Conservation (phyloP, 202 grass and related monocot species). For the Panicum hallii region DNA sequence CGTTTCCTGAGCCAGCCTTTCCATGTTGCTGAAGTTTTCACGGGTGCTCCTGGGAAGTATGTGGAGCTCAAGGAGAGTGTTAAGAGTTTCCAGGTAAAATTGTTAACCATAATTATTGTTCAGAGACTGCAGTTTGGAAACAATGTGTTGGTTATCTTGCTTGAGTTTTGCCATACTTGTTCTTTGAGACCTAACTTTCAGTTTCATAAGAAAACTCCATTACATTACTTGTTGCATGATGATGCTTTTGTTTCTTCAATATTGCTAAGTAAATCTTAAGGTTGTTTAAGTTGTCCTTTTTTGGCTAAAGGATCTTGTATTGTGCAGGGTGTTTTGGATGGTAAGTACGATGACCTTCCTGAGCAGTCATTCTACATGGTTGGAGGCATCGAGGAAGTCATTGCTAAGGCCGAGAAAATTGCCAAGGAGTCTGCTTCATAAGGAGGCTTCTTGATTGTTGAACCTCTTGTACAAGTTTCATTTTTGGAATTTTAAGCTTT, state of each 20-base stretch:
- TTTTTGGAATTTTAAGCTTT: conserved; percentile 57
- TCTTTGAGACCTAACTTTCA: background rate
- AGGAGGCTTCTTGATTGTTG: conserved; percentile 36
- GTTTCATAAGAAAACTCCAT: background rate
- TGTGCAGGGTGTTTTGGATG: conserved; percentile 86
- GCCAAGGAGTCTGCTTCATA: conserved; percentile 74
- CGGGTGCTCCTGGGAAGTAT: conserved; percentile 96
- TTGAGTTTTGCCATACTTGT: background rate
- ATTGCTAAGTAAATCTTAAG: background rate
- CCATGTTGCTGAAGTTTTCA: conserved; percentile 99
- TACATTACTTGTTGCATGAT: background rate
- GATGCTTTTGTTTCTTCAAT: background rate
- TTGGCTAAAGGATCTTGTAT: conserved; percentile 1
- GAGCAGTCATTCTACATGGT: conserved; percentile 99
- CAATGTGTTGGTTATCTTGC: background rate
- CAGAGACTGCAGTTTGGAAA: background rate
- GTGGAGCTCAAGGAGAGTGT: conserved; percentile 96
- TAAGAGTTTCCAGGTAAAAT: conserved; percentile 83
- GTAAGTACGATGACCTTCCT: conserved; percentile 81
- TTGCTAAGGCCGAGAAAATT: conserved; percentile 93
- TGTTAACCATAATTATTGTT: background rate
- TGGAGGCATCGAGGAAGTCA: conserved; percentile 90
- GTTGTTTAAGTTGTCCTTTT: background rate
- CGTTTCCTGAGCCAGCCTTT: conserved; percentile 96
- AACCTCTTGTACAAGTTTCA: conserved; percentile 57